phyloP scores from a whole-genome alignment of 306 rosid species.

The Rosa persica region DNA sequence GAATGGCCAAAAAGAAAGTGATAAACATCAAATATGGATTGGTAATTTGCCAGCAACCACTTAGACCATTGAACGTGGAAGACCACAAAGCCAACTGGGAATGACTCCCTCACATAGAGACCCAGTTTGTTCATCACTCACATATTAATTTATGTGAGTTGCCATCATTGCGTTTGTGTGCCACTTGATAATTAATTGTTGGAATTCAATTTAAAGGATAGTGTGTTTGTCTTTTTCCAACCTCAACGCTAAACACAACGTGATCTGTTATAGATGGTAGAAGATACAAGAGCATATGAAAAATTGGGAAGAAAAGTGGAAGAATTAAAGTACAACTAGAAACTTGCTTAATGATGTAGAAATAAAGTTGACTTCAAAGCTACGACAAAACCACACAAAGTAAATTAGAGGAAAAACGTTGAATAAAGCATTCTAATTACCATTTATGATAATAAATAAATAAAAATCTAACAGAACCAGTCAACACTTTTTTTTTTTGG shows the following conservation, averaged over 20 bases:
- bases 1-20: background rate
- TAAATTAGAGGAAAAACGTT: background rate
- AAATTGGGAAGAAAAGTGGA: background rate
- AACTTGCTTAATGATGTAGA: background rate
- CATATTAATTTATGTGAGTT: background rate
- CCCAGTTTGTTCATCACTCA: background rate
- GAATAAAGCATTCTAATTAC: too few species aligned
- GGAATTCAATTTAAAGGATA: background rate
- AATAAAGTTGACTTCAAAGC: conserved; percentile 7
- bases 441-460: too few species aligned
- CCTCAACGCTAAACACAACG: background rate
- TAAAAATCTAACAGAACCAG: too few species aligned
- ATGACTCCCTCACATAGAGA: background rate
- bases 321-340: background rate
- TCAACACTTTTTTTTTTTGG: too few species aligned
- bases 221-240: background rate
- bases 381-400: background rate
- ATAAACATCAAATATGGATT: background rate
- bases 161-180: background rate
- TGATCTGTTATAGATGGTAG: background rate
- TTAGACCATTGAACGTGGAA: background rate
- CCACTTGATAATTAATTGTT: background rate
- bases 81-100: background rate
- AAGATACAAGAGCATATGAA: background rate
- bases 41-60: background rate